A percentile compares a stretch with the other conserved stretches of the same genome.
These are phyloP conservation scores for Flaveria floridana DNA, from an alignment of 140 eudicot species.

Conservation along the genomic window DNA sequence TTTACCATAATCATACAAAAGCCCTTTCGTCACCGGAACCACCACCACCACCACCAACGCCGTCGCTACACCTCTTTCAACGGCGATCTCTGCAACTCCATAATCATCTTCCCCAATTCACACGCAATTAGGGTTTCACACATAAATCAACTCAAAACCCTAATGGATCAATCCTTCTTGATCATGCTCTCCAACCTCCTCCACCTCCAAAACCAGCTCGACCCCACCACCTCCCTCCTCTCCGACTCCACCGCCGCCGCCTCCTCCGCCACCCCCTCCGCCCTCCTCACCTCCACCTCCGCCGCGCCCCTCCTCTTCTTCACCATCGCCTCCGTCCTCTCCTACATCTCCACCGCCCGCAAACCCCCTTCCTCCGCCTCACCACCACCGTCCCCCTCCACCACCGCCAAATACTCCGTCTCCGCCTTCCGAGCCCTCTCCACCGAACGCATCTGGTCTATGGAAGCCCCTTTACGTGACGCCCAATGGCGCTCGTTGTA, in stretches of 20 bases:
- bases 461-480: slow-evolving; percentile 81
- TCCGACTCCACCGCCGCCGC: slow-evolving; percentile 47
- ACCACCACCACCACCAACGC: background rate
- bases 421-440: slow-evolving; percentile 91
- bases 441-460: slow-evolving; percentile 80
- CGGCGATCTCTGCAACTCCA: background rate
- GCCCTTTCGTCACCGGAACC: background rate
- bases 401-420: slow-evolving; percentile 60
- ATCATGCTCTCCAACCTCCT: slow-evolving; percentile 86
- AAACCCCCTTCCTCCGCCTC: slow-evolving; percentile 41
- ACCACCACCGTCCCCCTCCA: slow-evolving; percentile 42
- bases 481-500: slow-evolving; percentile 83
- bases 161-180: slow-evolving; percentile 69
- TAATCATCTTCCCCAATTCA: background rate
- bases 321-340: slow-evolving; percentile 86
- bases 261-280: slow-evolving; percentile 51
- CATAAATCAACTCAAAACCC: background rate
- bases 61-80: too few species aligned
- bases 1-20: background rate
- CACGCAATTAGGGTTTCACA: background rate
- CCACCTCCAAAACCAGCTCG: slow-evolving; percentile 85
- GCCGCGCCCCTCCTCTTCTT: slow-evolving; percentile 74
- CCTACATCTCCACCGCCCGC: slow-evolving; percentile 59
- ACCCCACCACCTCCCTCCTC: slow-evolving; percentile 70
- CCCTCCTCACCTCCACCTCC: slow-evolving; percentile 52